These are phyloP conservation scores for Domatiomyces globalis DNA, from an alignment of 2,329 filamentous ascomycete species.

Conservation along the genomic window DNA sequence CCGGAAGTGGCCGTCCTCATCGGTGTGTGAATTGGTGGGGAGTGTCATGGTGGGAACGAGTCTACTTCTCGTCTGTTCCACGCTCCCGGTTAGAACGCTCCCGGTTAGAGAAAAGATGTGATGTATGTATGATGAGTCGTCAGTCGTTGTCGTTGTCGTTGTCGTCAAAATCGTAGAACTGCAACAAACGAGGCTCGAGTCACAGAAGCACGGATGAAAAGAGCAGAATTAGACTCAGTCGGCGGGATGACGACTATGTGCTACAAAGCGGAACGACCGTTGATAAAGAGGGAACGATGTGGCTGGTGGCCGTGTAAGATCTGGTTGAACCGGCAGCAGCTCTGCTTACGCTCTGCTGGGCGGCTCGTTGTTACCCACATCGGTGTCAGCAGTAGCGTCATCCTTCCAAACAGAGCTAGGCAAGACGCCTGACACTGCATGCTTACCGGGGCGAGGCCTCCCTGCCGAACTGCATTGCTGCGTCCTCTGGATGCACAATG, in stretches of 20 bases:
- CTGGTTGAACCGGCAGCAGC: neutral
- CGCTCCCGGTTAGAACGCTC: neutral
- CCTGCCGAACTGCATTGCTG: too few relatives aligned
- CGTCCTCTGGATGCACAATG: neutral
- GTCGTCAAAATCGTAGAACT: neutral
- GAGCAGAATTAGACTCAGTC: neutral
- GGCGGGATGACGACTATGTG: too few relatives aligned
- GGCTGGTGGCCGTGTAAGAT: neutral
- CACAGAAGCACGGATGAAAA: neutral
- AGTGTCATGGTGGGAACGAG: neutral
- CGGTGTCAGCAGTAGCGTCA: neutral
- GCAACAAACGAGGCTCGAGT: neutral
- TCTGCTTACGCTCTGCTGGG: neutral
- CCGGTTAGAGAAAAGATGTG: neutral
- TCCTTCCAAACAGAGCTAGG: neutral
- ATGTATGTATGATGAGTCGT: neutral
- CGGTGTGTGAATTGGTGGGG: conserved; percentile 23
- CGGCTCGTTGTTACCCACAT: neutral
- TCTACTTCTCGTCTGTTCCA: neutral
- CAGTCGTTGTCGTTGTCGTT: too few relatives aligned
- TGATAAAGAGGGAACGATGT: neutral
- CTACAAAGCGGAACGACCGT: too few relatives aligned
- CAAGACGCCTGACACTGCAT: too few relatives aligned
- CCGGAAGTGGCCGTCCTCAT: conserved; percentile 39
- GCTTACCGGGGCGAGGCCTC: too few relatives aligned